Percentiles rank a stretch among this genome's conserved stretches.
Evolutionary conservation across 2,329 filamentous ascomycete species (phyloP).

Genomic region (Colletotrichum camelliae): DNA sequence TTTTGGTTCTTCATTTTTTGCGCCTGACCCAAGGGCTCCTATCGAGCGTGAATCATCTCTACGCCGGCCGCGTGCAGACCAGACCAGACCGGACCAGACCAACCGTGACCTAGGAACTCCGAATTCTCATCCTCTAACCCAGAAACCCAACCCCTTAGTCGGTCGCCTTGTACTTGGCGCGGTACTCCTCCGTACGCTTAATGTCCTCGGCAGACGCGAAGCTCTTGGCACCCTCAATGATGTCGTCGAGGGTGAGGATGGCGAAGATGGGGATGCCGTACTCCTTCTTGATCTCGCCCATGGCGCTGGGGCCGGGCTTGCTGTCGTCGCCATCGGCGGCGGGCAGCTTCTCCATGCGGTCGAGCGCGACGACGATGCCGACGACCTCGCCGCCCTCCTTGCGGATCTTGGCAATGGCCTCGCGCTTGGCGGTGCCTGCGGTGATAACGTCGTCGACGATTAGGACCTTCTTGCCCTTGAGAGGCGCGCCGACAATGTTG

Average conservation of each 20-base stretch:
- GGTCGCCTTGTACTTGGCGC: conserved; percentile 66
- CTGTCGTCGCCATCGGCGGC: conserved; percentile 68
- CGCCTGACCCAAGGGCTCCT: not conserved
- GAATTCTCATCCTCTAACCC: not conserved
- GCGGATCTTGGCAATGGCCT: conserved; percentile 88
- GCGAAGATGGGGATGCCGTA: conserved; percentile 83
- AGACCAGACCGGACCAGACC: not conserved
- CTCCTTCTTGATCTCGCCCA: conserved; percentile 84
- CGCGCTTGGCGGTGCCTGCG: conserved; percentile 90
- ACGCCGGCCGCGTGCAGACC: not conserved
- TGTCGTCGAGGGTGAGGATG: conserved; percentile 84
- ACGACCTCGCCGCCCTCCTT: conserved; percentile 84
- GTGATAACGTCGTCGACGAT: conserved; percentile 98
- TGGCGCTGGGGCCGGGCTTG: conserved; percentile 76
- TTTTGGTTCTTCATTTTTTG: not conserved
- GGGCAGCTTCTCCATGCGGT: conserved; percentile 84
- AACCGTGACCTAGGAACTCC: not conserved
- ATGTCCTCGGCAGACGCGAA: conserved; percentile 68
- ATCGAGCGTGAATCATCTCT: not conserved
- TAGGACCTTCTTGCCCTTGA: conserved; percentile 85
- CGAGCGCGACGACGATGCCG: conserved; percentile 87
- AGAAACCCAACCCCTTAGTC: conserved; percentile 42
- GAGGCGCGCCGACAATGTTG: conserved; percentile 84
- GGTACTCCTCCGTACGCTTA: conserved; percentile 75
- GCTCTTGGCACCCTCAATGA: conserved; percentile 72